phyloP scores from a whole-genome alignment of 2,329 filamentous ascomycete species.

The Colletotrichum cereale region DNA sequence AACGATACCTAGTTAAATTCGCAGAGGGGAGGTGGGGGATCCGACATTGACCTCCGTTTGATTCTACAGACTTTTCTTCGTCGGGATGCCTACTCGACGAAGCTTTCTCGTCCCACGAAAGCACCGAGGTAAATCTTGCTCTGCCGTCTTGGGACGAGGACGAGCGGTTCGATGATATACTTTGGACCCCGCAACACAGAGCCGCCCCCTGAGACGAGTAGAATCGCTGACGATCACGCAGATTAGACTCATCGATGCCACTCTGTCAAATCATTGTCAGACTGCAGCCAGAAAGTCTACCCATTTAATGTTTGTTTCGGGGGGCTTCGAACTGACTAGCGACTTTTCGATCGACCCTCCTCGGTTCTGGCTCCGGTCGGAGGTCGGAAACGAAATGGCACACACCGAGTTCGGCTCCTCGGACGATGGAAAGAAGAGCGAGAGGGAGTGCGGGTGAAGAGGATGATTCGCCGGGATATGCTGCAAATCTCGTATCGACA shows the following conservation, averaged over 20 bases:
- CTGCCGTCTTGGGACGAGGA: not conserved
- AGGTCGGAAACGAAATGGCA: not conserved
- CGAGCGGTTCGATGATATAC: not conserved
- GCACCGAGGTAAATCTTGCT: not conserved
- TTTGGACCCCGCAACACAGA: not conserved
- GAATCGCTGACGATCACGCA: not conserved
- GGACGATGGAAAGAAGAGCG: not conserved
- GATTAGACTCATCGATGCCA: not conserved
- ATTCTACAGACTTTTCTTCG: not conserved
- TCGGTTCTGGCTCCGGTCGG: not conserved
- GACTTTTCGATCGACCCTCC: not conserved
- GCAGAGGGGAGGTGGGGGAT: not conserved
- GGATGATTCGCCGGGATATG: slow-evolving; percentile 16
- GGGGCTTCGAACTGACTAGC: too few relatives aligned
- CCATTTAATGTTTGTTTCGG: slow-evolving; percentile 6
- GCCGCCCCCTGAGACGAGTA: not conserved
- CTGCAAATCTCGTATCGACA: not conserved
- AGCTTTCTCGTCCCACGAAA: not conserved
- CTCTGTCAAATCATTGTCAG: slow-evolving; percentile 26
- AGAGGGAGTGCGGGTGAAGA: not conserved
- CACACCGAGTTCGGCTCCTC: not conserved
- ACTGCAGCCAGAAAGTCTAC: slow-evolving; percentile 12
- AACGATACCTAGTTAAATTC: not conserved
- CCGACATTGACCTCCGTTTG: not conserved
- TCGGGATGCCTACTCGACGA: not conserved